Percentiles rank a stretch among this genome's conserved stretches.
These are phyloP conservation scores for Phytophthora fragariae DNA, from an alignment of 352 stramenopile species.

Conservation along the genomic window DNA sequence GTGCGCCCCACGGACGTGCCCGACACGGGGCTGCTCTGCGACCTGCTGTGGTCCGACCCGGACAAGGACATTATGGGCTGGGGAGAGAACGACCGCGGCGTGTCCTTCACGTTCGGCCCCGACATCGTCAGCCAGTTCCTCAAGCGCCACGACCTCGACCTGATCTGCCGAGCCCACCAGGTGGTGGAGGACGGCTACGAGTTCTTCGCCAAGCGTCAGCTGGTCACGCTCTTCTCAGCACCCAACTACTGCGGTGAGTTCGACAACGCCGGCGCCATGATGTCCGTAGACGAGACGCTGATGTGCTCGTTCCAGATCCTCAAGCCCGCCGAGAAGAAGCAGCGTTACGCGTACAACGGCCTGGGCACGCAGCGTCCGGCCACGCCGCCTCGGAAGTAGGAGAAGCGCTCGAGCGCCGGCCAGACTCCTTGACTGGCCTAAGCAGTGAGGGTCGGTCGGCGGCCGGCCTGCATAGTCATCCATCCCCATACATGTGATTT, in stretches of 20 bases:
- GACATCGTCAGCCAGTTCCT: slow-evolving; percentile 99
- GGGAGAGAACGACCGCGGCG: slow-evolving; percentile 97
- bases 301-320: slow-evolving; percentile 90
- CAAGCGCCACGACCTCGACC: slow-evolving; percentile 96
- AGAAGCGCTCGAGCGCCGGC: slow-evolving; percentile 15
- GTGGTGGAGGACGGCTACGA: slow-evolving; percentile 99
- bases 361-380: slow-evolving; percentile 66
- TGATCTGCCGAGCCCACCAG: slow-evolving; percentile 99
- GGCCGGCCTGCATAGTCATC: slow-evolving; percentile 38
- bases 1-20: slow-evolving; percentile 85
- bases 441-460: slow-evolving; percentile 18
- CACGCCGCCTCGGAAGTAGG: slow-evolving; percentile 66
- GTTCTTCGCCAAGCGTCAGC: slow-evolving; percentile 98
- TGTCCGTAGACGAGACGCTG: slow-evolving; percentile 84
- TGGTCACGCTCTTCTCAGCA: slow-evolving; percentile 99
- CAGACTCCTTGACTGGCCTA: slow-evolving; percentile 19
- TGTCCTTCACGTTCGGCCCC: slow-evolving; percentile 99
- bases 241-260: slow-evolving; percentile 99
- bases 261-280: slow-evolving; percentile 97
- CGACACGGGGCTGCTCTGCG: slow-evolving; percentile 88
- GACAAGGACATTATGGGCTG: slow-evolving; percentile 93
- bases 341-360: slow-evolving; percentile 77
- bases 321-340: slow-evolving; percentile 84
- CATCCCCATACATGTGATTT: slow-evolving; percentile 47
- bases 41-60: slow-evolving; percentile 90